Evolutionary conservation across 768 basidiomycete genomes (phyloP).

Genomic region (Mycena vulgaris): DNA sequence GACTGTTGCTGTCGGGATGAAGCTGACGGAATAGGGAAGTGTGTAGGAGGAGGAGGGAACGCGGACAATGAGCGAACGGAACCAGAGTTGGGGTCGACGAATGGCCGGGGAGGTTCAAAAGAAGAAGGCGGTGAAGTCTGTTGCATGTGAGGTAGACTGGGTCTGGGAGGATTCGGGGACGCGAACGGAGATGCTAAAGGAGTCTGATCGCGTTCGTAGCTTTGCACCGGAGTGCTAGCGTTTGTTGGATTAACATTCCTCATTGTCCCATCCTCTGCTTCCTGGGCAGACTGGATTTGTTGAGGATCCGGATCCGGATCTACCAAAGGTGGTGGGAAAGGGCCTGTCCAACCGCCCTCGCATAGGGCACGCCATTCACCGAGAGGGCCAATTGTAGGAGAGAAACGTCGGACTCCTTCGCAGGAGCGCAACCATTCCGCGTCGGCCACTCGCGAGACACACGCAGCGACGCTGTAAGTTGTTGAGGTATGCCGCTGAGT

Average conservation of each 20-base stretch:
- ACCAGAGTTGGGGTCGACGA: constrained; percentile 59
- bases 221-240: constrained; percentile 7
- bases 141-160: constrained; percentile 28
- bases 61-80: constrained; percentile 81
- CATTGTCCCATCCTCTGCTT: constrained; percentile 21
- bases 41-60: constrained; percentile 81
- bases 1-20: constrained; percentile 55
- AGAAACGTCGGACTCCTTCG: constrained; percentile 78
- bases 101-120: constrained; percentile 55
- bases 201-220: constrained; percentile 29
- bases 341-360: constrained; percentile 81
- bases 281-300: constrained; percentile 16
- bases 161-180: constrained; percentile 30
- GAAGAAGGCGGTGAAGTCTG: constrained; percentile 45
- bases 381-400: constrained; percentile 77
- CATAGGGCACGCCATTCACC: constrained; percentile 83
- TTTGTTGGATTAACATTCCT: constrained; percentile 30
- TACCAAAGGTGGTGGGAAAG: constrained; percentile 61
- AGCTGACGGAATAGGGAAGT: constrained; percentile 78
- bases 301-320: constrained; percentile 42
- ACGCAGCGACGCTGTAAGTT: constrained; percentile 74
- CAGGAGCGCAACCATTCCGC: constrained; percentile 83
- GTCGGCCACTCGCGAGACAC: constrained; percentile 80
- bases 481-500: constrained; percentile 73
- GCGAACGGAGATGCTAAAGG: constrained; percentile 28